Evolutionary conservation across 2,329 filamentous ascomycete species (phyloP).

Genomic region (Tothia fuscella): DNA sequence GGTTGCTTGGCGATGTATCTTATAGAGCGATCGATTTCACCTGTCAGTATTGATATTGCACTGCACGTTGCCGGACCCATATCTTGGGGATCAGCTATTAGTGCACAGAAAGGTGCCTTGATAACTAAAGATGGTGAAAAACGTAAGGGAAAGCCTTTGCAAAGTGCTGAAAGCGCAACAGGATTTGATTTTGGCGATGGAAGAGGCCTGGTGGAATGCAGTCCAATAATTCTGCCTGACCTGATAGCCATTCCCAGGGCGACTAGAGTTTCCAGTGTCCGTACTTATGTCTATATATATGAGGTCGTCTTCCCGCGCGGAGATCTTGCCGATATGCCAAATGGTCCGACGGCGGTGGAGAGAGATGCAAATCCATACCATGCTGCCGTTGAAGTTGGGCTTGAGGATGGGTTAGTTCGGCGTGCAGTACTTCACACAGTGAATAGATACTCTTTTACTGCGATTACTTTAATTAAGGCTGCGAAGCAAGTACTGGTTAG

Average conservation of each 20-base stretch:
- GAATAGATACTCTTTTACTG: neutral
- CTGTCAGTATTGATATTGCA: neutral
- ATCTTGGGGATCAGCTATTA: neutral
- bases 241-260: neutral
- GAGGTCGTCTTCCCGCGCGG: neutral
- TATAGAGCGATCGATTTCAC: neutral
- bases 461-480: slow-evolving; percentile 1
- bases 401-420: neutral
- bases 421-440: slow-evolving; percentile 1
- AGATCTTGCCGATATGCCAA: neutral
- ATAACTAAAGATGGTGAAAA: neutral
- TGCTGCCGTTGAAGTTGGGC: neutral
- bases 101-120: neutral
- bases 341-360: neutral
- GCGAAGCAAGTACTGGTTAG: neutral
- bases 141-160: neutral
- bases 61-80: neutral
- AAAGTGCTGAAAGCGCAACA: neutral
- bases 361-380: neutral
- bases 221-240: neutral
- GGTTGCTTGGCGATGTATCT: neutral
- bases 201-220: neutral
- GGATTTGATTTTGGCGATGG: neutral
- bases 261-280: neutral
- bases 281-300: neutral